These are phyloP conservation scores for Kluyveromyces lactis DNA, from an alignment of 805 yeast species.

Conservation along the genomic window DNA sequence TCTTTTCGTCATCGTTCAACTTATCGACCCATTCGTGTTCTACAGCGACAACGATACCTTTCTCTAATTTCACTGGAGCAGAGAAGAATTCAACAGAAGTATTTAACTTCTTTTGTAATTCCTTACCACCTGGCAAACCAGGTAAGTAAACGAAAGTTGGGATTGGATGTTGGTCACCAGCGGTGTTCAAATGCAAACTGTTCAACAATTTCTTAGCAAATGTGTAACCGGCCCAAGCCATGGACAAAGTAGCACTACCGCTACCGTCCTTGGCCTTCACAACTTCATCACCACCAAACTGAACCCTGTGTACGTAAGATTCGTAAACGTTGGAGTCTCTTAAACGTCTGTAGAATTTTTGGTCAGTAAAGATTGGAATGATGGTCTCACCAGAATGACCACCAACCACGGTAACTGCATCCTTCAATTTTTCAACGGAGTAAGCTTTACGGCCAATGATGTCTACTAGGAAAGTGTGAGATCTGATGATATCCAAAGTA, in stretches of 20 bases:
- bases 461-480: conserved; percentile 54
- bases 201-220: conserved; percentile 60
- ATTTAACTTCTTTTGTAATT: conserved; percentile 32
- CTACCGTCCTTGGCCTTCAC: conserved; percentile 80
- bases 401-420: conserved; percentile 68
- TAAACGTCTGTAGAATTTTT: conserved; percentile 34
- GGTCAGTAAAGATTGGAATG: conserved; percentile 61
- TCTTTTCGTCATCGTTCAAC: conserved; percentile 40
- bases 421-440: conserved; percentile 35
- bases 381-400: conserved; percentile 83
- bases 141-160: conserved; percentile 49
- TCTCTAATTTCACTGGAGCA: conserved; percentile 48
- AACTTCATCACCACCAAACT: conserved; percentile 85
- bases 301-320: conserved; percentile 65
- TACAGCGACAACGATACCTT: conserved; percentile 45
- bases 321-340: conserved; percentile 41
- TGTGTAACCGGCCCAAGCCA: conserved; percentile 81
- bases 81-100: conserved; percentile 44
- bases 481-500: conserved; percentile 69
- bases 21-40: conserved; percentile 41
- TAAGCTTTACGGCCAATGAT: conserved; percentile 8
- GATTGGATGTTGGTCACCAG: conserved; percentile 27
- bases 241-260: conserved; percentile 77
- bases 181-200: conserved; percentile 19
- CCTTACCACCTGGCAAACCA: conserved; percentile 41